Base-by-base conservation (phyloP, 1,139 yeast species). In the Pichia sp. region DNA sequence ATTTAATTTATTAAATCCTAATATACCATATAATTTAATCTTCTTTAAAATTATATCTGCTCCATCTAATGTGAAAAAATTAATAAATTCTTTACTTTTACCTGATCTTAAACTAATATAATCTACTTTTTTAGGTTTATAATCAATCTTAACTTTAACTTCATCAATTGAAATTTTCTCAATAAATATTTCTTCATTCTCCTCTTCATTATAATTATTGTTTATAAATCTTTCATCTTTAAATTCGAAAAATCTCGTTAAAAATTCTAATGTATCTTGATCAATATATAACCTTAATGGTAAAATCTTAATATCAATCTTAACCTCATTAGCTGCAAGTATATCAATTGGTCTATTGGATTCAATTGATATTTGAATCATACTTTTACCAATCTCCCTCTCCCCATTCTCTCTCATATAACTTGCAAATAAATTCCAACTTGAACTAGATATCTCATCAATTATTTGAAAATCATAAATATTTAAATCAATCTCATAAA, bases 51-150 rank as follows among this genome's bases (percentile, higher is more conserved):
- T 68, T 54, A 91, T 71, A 34, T 75, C 77, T 0, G 96, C 83
- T 23, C 88, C 96, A 55, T 91, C 96, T 21, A 93, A 68, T 10
- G 82, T 80, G 59, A 93, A 88, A 47, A 93, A 74, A 57, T 91
- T 91, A 72, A 86, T 79, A 44, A 91, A 74, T 59, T 89, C 96
- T 4, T 84, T 79, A 1, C 91, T 74, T 49, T 81, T 86, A 1
- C 96, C 96, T 0, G 95, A 82, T 42, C 84, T 69, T 19, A 91
- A 69, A 0, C 95, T 96, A 3, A 77, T 74, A 56, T 84, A 84
- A 57, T 89, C 95, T 20, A 86, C 71, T 50, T 79, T 84, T 55
- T 88, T 89, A 0, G 98, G 98, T 57, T 88, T 89, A 60, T 91
- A 93, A 60, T 91, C 98, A 33, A 91, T 66, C 48, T 80, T 79